Evolutionary conservation across 2,329 filamentous ascomycete species (phyloP).

Genomic region (Hortaea werneckii): DNA sequence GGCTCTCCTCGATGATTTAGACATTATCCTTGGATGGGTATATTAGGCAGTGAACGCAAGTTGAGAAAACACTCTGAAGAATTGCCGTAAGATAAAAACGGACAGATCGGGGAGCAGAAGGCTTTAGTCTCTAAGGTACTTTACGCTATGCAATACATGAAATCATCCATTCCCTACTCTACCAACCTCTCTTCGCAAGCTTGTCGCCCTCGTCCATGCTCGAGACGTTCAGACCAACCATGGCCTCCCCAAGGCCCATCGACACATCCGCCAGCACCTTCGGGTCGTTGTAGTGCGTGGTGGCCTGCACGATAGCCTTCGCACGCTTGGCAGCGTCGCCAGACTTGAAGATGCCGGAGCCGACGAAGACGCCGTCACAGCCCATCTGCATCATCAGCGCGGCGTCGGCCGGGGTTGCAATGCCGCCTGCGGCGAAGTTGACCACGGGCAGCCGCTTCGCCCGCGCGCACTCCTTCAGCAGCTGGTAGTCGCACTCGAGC

Average conservation of each 20-base stretch:
- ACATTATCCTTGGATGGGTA: no score
- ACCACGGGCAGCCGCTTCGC: constrained; percentile 85
- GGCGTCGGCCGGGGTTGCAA: constrained; percentile 97
- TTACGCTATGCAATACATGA: neutral
- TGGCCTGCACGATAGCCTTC: constrained; percentile 87
- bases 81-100: no score
- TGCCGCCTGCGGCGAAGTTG: constrained; percentile 95
- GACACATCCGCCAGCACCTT: constrained; percentile 80
- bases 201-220: constrained; percentile 70
- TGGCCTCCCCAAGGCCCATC: constrained; percentile 86
- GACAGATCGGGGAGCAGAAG: no score
- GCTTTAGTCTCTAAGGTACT: no score
- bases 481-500: constrained; percentile 63
- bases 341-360: constrained; percentile 93
- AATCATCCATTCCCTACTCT: constrained; percentile 1
- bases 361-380: constrained; percentile 96
- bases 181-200: constrained; percentile 81
- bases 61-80: no score
- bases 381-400: constrained; percentile 99
- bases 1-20: no score
- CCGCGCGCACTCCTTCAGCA: constrained; percentile 79
- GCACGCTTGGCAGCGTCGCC: constrained; percentile 84
- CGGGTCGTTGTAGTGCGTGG: constrained; percentile 79
- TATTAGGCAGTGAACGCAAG: no score
- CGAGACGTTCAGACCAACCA: constrained; percentile 87